Conservation (phyloP, 176 grass and related monocot species). For the Aegilops longissima region DNA sequence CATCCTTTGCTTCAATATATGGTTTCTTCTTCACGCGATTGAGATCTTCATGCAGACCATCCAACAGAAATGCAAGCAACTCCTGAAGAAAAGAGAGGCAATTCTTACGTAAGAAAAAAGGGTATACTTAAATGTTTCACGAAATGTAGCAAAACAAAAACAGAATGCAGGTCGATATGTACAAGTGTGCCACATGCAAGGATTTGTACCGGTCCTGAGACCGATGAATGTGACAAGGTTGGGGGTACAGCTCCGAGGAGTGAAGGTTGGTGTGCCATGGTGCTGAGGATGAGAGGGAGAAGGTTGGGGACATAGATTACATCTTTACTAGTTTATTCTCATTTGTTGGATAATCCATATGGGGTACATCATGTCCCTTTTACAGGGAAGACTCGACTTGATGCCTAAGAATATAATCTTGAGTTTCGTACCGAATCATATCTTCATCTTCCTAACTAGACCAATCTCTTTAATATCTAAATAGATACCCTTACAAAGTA, state of each 20-base stretch:
- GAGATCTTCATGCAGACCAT: conserved; percentile 99
- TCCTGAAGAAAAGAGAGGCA: conserved; percentile 52
- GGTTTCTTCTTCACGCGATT: conserved; percentile 97
- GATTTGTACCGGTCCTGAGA: neutral
- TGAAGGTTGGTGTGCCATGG: neutral
- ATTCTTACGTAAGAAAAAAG: neutral
- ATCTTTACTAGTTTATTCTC: neutral
- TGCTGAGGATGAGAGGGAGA: neutral
- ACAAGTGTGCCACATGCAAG: neutral
- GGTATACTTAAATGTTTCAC: neutral
- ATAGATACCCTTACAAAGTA: neutral
- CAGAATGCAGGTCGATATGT: neutral
- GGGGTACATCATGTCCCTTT: neutral
- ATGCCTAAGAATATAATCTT: neutral
- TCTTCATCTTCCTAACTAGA: neutral
- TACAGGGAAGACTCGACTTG: neutral
- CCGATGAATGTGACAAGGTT: neutral
- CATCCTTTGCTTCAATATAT: conserved; percentile 97
- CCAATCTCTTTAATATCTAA: neutral
- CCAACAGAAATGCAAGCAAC: conserved; percentile 93
- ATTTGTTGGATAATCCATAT: neutral
- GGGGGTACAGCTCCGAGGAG: neutral
- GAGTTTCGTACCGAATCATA: neutral
- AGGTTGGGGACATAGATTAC: neutral
- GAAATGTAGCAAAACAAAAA: neutral